Evolutionary conservation across 1,284 basidiomycete species (phyloP).

Genomic region (Pseudomicrostroma phylloplanum): DNA sequence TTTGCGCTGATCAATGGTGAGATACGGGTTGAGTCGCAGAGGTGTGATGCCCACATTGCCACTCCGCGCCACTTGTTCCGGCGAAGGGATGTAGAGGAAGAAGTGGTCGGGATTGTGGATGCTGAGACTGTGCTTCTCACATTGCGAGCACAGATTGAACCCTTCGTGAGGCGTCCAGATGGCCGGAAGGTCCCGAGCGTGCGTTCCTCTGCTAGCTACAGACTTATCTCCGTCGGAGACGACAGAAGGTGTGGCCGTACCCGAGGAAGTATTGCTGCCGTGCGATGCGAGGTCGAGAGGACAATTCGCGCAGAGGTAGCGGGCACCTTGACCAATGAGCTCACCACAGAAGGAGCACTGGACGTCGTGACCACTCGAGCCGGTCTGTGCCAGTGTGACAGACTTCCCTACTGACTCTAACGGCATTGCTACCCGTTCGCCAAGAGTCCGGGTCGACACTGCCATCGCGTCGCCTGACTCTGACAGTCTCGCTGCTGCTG

Average conservation of each 20-base stretch:
- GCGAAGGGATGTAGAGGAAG: neutral
- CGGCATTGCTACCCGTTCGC: neutral
- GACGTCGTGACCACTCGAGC: neutral
- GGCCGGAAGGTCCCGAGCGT: too few species aligned
- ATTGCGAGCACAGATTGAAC: neutral
- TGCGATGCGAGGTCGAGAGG: neutral
- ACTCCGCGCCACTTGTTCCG: neutral
- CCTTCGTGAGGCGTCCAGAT: slow-evolving; percentile 5
- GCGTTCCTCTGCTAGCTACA: neutral
- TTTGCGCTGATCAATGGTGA: neutral
- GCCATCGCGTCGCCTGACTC: neutral
- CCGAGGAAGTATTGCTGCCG: neutral
- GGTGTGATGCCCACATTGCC: neutral
- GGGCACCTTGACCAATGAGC: neutral
- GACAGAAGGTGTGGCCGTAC: neutral
- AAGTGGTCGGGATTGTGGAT: slow-evolving; percentile 4
- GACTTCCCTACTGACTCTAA: neutral
- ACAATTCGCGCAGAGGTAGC: slow-evolving; percentile 5
- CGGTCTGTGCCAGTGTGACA: too few species aligned
- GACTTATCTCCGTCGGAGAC: neutral
- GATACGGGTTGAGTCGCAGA: slow-evolving; percentile 4
- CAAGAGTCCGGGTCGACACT: neutral
- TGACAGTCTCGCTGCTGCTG: neutral
- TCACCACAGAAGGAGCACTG: slow-evolving; percentile 4
- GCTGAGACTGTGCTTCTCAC: slow-evolving; percentile 5